phyloP scores from a whole-genome alignment of 495 filamentous ascomycete genomes.

The Podospora pseudocomata region DNA sequence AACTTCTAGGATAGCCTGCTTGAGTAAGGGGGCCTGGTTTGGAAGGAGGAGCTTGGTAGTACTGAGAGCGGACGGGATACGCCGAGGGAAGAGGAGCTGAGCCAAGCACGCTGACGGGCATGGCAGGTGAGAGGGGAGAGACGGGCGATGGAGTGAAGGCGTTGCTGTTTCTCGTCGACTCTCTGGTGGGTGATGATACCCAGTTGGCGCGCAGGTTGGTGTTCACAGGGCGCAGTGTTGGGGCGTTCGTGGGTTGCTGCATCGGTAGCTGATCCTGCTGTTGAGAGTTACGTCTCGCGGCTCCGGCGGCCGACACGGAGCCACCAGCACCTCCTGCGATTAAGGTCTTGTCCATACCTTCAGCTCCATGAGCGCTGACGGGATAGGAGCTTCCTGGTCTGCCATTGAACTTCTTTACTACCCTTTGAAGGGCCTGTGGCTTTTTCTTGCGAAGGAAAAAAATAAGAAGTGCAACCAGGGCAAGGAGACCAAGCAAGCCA shows the following conservation, averaged over 20 bases:
- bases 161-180: constrained; percentile 8
- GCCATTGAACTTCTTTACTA: constrained; percentile 8
- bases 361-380: neutral
- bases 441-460: constrained; percentile 12
- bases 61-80: neutral
- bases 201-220: neutral
- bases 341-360: constrained; percentile 16
- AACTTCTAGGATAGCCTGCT: neutral
- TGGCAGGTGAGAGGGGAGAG: constrained; percentile 15
- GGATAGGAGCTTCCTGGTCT: neutral
- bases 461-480: constrained; percentile 15
- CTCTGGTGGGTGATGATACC: constrained; percentile 9
- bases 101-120: neutral
- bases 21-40: neutral
- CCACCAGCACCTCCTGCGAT: constrained; percentile 4
- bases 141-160: constrained; percentile 16
- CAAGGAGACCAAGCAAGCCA: constrained; percentile 12
- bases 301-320: neutral
- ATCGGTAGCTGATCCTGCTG: constrained; percentile 10
- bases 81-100: neutral
- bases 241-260: constrained; percentile 4
- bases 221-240: neutral
- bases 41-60: neutral
- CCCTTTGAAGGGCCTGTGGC: constrained; percentile 9
- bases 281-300: neutral